phyloP scores from a whole-genome alignment of 306 rosid genomes.

The Gastrolobium bilobum region DNA sequence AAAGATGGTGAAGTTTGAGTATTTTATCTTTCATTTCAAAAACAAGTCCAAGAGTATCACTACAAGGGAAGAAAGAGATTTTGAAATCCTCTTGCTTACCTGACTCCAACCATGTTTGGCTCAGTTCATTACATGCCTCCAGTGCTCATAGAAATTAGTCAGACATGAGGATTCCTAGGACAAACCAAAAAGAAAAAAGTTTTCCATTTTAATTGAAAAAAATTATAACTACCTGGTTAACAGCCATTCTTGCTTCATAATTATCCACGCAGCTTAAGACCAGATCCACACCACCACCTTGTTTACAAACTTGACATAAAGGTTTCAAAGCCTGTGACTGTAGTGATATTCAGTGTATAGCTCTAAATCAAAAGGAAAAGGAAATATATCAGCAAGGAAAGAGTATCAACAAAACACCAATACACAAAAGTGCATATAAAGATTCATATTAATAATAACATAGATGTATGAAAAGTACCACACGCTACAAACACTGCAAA shows the following conservation, averaged over 20 bases:
- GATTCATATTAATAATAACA: neutral
- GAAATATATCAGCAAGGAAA: constrained; percentile 47
- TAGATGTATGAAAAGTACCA: neutral
- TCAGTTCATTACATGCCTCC: constrained; percentile 97
- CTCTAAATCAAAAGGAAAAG: constrained; percentile 66
- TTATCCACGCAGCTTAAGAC: constrained; percentile 98
- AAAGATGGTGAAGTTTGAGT: neutral
- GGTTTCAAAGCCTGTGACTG: constrained; percentile 90
- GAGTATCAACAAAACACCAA: neutral
- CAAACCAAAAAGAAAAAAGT: neutral
- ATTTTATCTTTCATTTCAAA: too few relatives aligned
- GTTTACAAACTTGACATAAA: constrained; percentile 76
- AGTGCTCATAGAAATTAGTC: constrained; percentile 39
- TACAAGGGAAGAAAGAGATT: neutral
- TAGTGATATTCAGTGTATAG: constrained; percentile 91
- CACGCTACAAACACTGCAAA: constrained; percentile 9
- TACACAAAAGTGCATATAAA: neutral
- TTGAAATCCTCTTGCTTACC: constrained; percentile 56
- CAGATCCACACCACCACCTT: constrained; percentile 89
- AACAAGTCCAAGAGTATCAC: too few relatives aligned
- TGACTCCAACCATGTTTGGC: constrained; percentile 98
- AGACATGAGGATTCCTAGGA: constrained; percentile 12
- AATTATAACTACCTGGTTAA: constrained; percentile 79
- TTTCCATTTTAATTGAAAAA: neutral
- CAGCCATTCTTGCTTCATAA: constrained; percentile 99